Conservation (phyloP, 2,329 filamentous ascomycete genomes). For the Trichoderma lentiforme region DNA sequence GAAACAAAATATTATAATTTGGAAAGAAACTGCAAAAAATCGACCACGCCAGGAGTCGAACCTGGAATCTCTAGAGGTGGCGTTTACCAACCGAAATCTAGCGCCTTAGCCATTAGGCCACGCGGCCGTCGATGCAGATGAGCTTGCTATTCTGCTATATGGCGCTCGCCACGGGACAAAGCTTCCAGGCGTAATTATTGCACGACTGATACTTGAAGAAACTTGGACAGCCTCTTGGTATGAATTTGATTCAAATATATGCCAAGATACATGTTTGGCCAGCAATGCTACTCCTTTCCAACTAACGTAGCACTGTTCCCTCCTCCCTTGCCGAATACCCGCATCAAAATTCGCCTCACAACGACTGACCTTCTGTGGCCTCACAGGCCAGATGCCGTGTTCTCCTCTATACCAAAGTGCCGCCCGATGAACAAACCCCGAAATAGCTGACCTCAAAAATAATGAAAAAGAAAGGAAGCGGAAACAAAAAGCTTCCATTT, state of each 20-base stretch:
- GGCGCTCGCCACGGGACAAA: background rate
- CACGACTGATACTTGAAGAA: background rate
- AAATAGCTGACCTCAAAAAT: background rate
- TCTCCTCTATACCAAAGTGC: background rate
- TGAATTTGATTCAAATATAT: background rate
- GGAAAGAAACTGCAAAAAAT: slow-evolving; percentile 8
- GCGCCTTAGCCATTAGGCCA: slow-evolving; percentile 38
- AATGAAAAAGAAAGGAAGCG: background rate
- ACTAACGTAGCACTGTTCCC: background rate
- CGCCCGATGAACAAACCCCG: background rate
- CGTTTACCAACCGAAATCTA: slow-evolving; percentile 32
- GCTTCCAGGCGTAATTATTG: no score
- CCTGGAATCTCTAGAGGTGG: slow-evolving; percentile 35
- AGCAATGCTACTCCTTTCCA: background rate
- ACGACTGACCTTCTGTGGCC: background rate
- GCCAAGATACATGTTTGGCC: background rate
- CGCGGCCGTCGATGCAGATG: slow-evolving; percentile 27
- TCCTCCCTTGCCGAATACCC: background rate
- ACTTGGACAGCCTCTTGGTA: background rate
- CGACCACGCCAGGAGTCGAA: slow-evolving; percentile 38
- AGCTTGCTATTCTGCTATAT: background rate
- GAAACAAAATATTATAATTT: background rate
- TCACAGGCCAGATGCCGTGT: background rate
- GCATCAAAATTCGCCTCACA: background rate
- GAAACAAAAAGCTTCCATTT: background rate